Conservation (phyloP, 306 rosid species). For the Luffa acutangula region DNA sequence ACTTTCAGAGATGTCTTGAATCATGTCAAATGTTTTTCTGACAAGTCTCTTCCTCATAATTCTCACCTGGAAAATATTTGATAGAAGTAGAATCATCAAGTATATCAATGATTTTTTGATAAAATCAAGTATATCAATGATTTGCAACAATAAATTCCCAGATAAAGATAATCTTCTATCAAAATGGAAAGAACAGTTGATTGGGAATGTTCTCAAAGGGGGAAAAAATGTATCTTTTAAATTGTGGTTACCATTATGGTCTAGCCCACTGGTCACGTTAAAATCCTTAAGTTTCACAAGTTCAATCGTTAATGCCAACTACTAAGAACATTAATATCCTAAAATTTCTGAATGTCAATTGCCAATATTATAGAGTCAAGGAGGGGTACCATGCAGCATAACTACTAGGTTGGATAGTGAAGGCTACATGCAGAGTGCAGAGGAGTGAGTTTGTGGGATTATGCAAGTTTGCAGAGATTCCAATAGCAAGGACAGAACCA, state of each 20-base stretch:
- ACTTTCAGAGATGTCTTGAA: conserved; percentile 82
- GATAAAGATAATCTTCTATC: neutral
- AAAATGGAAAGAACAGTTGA: neutral
- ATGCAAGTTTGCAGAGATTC: neutral
- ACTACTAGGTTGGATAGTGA: neutral
- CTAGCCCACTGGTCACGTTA: neutral
- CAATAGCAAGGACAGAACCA: neutral
- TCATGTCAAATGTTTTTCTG: conserved; percentile 94
- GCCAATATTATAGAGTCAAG: neutral
- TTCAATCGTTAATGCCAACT: neutral
- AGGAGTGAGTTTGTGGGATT: neutral
- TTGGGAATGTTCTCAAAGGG: neutral
- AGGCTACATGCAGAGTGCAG: neutral
- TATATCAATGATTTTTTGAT: too few species aligned
- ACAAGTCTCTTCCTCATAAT: conserved; percentile 98
- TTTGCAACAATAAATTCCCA: neutral
- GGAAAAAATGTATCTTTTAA: neutral
- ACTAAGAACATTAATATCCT: neutral
- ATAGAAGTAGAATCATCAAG: neutral
- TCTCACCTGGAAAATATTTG: conserved; percentile 54
- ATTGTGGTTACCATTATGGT: neutral
- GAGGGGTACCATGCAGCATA: neutral
- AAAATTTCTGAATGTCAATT: neutral
- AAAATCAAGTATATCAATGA: too few species aligned
- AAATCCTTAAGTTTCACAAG: neutral